A percentile compares a stretch with the other conserved stretches of the same genome.
Evolutionary conservation across 2,329 filamentous ascomycete species (phyloP).

Genomic region (Phymatotrichopsis omnivora): DNA sequence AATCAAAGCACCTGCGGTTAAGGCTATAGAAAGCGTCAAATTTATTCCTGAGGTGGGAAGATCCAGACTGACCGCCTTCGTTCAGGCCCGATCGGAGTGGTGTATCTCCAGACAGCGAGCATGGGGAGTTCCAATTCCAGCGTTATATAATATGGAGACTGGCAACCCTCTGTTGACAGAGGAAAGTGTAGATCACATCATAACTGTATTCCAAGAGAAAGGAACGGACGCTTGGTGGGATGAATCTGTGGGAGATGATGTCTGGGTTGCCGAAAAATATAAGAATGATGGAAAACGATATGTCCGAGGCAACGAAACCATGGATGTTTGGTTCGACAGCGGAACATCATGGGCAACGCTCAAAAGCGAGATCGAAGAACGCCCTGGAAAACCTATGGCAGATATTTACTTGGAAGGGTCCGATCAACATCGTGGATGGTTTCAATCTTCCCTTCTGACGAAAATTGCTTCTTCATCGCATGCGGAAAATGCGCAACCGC

Average conservation of each 20-base stretch:
- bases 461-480: slow-evolving; percentile 52
- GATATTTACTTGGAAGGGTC: slow-evolving; percentile 91
- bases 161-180: slow-evolving; percentile 70
- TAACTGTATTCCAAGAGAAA: slow-evolving; percentile 58
- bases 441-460: slow-evolving; percentile 89
- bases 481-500: slow-evolving; percentile 42
- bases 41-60: slow-evolving; percentile 71
- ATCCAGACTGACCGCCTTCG: slow-evolving; percentile 69
- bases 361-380: slow-evolving; percentile 10
- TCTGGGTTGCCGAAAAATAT: slow-evolving; percentile 64
- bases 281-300: slow-evolving; percentile 45
- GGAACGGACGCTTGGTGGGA: slow-evolving; percentile 95
- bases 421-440: slow-evolving; percentile 97
- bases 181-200: slow-evolving; percentile 73
- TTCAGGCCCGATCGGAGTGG: slow-evolving; percentile 86
- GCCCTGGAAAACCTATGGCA: slow-evolving; percentile 44
- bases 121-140: slow-evolving; percentile 95
- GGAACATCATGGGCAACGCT: slow-evolving; percentile 77
- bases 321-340: slow-evolving; percentile 99
- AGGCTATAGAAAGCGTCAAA: slow-evolving; percentile 57
- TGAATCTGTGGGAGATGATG: slow-evolving; percentile 61
- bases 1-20: slow-evolving; percentile 65
- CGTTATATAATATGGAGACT: slow-evolving; percentile 60
- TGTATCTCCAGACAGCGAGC: slow-evolving; percentile 92
- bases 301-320: slow-evolving; percentile 77